phyloP scores from a whole-genome alignment of 257 asterid genomes.

The Handroanthus guayacan region DNA sequence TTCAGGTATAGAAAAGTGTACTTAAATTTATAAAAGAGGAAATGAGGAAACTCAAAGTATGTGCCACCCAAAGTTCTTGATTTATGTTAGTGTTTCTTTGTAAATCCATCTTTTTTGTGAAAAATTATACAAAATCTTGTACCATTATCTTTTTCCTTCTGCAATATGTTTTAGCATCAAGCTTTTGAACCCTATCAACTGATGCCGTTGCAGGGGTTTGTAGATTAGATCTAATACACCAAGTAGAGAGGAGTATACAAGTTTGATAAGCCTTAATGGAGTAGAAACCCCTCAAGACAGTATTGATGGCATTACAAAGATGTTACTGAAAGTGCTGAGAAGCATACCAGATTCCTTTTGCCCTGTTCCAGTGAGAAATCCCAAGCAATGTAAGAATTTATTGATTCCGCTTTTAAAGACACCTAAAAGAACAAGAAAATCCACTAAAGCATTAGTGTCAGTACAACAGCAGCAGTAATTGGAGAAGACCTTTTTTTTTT shows the following conservation, averaged over 20 bases:
- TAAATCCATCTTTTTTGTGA: neutral
- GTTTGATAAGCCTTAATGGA: slow-evolving; percentile 12
- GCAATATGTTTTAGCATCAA: neutral
- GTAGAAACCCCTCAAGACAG: slow-evolving; percentile 19
- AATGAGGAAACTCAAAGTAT: neutral
- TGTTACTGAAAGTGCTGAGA: slow-evolving; percentile 36
- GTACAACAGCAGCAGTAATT: neutral
- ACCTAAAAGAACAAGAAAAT: slow-evolving; percentile 58
- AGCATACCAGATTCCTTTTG: slow-evolving; percentile 77
- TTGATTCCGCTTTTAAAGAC: slow-evolving; percentile 70
- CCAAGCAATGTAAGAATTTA: slow-evolving; percentile 96
- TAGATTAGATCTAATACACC: slow-evolving; percentile 23
- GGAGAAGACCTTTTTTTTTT: neutral
- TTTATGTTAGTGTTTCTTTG: neutral
- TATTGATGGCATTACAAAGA: slow-evolving; percentile 17
- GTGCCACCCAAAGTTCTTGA: neutral
- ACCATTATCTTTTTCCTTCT: neutral
- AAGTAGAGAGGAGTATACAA: slow-evolving; percentile 7
- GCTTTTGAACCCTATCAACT: neutral
- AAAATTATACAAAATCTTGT: neutral
- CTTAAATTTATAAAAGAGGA: neutral
- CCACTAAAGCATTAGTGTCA: slow-evolving; percentile 12
- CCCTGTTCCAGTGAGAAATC: slow-evolving; percentile 97
- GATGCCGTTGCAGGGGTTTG: slow-evolving; percentile 11
- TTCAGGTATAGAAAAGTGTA: neutral